These are phyloP conservation scores for Filosporella fistucella DNA, from an alignment of 495 filamentous ascomycete genomes.

Conservation along the genomic window DNA sequence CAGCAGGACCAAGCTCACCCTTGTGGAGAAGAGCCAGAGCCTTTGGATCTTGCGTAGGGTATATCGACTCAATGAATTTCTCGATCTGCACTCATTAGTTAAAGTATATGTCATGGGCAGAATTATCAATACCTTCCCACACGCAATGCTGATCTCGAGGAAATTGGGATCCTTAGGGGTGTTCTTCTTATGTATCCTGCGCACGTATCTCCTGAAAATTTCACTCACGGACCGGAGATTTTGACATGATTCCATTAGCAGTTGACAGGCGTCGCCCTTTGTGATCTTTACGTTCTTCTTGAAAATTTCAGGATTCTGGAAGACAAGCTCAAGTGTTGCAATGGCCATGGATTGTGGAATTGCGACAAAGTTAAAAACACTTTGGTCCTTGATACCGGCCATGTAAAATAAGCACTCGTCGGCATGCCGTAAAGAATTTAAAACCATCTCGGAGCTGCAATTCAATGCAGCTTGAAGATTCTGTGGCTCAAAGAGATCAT, in stretches of 20 bases:
- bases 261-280: constrained; percentile 84
- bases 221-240: constrained; percentile 77
- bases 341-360: constrained; percentile 99
- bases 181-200: constrained; percentile 90
- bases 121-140: constrained; percentile 65
- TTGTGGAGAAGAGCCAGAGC: constrained; percentile 28
- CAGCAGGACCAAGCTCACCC: constrained; percentile 28
- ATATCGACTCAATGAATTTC: constrained; percentile 94
- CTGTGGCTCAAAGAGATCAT: constrained; percentile 81
- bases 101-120: neutral
- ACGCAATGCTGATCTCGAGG: constrained; percentile 85
- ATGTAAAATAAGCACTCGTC: constrained; percentile 97
- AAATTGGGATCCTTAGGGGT: constrained; percentile 91
- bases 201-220: constrained; percentile 69
- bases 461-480: constrained; percentile 76
- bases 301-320: constrained; percentile 88
- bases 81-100: constrained; percentile 61
- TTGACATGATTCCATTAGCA: constrained; percentile 90
- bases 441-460: constrained; percentile 91
- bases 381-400: constrained; percentile 91
- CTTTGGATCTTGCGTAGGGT: constrained; percentile 62
- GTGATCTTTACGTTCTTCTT: constrained; percentile 91
- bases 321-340: constrained; percentile 85
- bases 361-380: constrained; percentile 98
- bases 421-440: constrained; percentile 80